Base-by-base conservation (phyloP, 2,329 filamentous ascomycete genomes). In the Beauveria rudraprayagi region DNA sequence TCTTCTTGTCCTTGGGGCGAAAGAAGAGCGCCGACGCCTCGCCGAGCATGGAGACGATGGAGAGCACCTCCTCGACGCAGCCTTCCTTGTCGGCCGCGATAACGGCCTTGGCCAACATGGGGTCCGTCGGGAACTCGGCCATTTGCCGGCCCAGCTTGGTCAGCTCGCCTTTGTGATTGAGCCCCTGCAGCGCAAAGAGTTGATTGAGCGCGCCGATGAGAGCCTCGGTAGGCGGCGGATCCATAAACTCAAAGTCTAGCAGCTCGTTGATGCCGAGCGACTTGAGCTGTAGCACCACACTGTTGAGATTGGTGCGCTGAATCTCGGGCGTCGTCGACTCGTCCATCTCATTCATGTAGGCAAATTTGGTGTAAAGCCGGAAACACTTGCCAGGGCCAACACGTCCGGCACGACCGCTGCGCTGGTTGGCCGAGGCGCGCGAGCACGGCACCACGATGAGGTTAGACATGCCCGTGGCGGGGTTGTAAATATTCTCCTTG, bases 161-260 rank as follows among this genome's bases (percentile, higher is more conserved):
- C 48, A 99, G 78, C 65, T 92, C 89, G 62, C 93, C 94, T 66
- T 87, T 87, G 72, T 93, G 89, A 70, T 96, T 96, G 54, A 99
- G 79, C 0, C 91, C 91, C 30, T 94, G 92, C 0, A 97, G 80
- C 0, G 92, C 92, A 70, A 96, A 99, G 0, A 99, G 83, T 68
- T 94, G 88, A 71, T 97, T 94, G 51, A 99, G 78, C 0, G 92
- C 90, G 24, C 89, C 86, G 65, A 96, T 96, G 37, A 99, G 83
- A 1, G 92, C 90, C 69, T 97, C 91, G 0, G 91, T 90, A 0
- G 92, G 89, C 0, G 94, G 94, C 0, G 92, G 88, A 67, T 97
- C 93, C 86, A 97, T 92, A 68, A 96, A 97, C 70, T 97, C 92
- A 69, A 99, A 99, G 63, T 93, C 87, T 6, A 99, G 83, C 0